Base-by-base conservation (phyloP, 495 filamentous ascomycete species). In the Bombardia bombarda region DNA sequence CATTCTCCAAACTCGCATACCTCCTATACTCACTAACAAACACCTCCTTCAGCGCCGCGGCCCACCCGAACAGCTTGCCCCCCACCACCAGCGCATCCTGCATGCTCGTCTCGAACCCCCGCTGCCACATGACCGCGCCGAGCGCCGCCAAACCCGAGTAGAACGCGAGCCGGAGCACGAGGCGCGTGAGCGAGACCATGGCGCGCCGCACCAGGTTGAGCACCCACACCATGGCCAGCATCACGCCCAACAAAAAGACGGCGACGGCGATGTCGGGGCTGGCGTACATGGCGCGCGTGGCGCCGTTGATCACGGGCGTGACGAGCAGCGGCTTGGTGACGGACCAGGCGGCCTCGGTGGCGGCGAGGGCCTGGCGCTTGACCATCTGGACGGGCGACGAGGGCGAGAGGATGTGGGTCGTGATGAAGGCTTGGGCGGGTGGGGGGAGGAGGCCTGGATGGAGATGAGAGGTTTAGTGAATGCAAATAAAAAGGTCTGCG, bases 151-250 rank as follows among this genome's bases (percentile, higher is more conserved):
- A 23, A 2, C 55, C 47, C 0, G 63, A 71, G 75, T 78, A 92
- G 36, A 86, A 75, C 0, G 73, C 44, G 32, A 87, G 14, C 22
- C 72, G 57, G 42, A 83, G 53, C 5, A 66, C 70, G 35, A 90
- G 53, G 31, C 67, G 56, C n/a, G 85, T 70, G 78, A 86, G 87
- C 59, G 77, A 90, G 55, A 87, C 68, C 40, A 93, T 63, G 2
- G 85, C 61, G 26, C 83, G 72, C 36, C 76, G 77, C 20, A 83
- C 61, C 57, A 80, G 78, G 53, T 79, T 64, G n/a, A 92, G 61
- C 40, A 88, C 52, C 55, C 82, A 75, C 46, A 90, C 60, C 14
- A 75, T 74, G 36, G 87, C 38, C 16, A 59, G 26, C 45, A 86
- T 55, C 24, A 89, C 51, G 32, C 77, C 46, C 31, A 80, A 42